These are phyloP conservation scores for Malassezia furfur DNA, from an alignment of 1,284 basidiomycete genomes.

Conservation along the genomic window DNA sequence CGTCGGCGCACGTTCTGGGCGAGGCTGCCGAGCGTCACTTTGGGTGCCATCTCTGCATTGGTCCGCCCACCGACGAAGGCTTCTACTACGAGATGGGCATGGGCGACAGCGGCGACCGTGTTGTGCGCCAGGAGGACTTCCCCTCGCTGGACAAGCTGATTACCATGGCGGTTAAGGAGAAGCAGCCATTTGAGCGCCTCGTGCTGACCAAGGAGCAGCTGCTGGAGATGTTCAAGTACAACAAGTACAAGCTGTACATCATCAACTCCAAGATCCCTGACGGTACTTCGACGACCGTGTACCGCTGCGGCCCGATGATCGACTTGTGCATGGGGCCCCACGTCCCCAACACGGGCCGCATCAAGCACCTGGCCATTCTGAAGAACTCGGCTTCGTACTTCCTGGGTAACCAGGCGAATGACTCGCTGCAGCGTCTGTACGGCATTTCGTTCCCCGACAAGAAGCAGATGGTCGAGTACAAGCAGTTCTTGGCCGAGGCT, in stretches of 20 bases:
- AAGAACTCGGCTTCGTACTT: conserved; percentile 96
- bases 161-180: conserved; percentile 84
- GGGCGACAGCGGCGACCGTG: conserved; percentile 43
- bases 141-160: conserved; percentile 77
- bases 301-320: conserved; percentile 96
- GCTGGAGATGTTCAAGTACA: conserved; percentile 98
- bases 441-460: conserved; percentile 98
- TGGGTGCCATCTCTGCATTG: conserved; percentile 92
- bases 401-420: conserved; percentile 85
- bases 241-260: conserved; percentile 96
- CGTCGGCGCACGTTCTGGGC: conserved; percentile 96
- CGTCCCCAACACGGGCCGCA: conserved; percentile 91
- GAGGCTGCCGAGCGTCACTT: conserved; percentile 94
- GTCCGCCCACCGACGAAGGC: conserved; percentile 92
- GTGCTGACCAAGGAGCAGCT: conserved; percentile 87
- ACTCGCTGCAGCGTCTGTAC: conserved; percentile 91
- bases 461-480: conserved; percentile 91
- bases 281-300: conserved; percentile 92
- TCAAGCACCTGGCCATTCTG: conserved; percentile 60
- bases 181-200: conserved; percentile 90
- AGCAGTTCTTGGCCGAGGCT: conserved; percentile 88
- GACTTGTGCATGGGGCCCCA: conserved; percentile 96
- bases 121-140: conserved; percentile 61
- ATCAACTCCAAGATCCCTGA: conserved; percentile 94
- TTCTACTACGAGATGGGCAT: conserved; percentile 96